phyloP scores from a whole-genome alignment of 192 early-diverging fungal genomes.

The Obelidium mucronatum region DNA sequence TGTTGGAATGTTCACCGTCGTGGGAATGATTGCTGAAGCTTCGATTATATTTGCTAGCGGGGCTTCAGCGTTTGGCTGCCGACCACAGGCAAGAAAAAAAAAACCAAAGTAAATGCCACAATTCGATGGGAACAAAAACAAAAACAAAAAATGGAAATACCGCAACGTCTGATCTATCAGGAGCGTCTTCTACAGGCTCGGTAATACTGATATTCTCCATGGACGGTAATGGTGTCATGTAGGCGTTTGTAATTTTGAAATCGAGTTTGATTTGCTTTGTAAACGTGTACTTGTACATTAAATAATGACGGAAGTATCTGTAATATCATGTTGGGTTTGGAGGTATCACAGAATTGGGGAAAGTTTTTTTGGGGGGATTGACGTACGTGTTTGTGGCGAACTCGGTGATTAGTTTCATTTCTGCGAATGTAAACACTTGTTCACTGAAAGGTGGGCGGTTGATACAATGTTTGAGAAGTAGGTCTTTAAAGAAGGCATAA shows the following conservation, averaged over 20 bases:
- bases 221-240: conserved; percentile 13
- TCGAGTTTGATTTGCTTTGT: conserved; percentile 64
- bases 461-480: conserved; percentile 54
- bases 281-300: conserved; percentile 66
- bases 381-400: conserved; percentile 57
- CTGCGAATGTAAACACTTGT: conserved; percentile 53
- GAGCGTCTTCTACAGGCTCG: background rate
- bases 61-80: too few species aligned
- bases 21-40: too few species aligned
- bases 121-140: background rate
- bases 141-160: background rate
- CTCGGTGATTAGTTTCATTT: conserved; percentile 55
- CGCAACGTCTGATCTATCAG: background rate
- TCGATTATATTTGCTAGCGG: too few species aligned
- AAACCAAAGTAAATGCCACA: too few species aligned
- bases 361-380: conserved; percentile 25
- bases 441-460: conserved; percentile 58
- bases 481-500: conserved; percentile 55
- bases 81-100: too few species aligned
- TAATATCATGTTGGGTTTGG: background rate
- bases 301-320: conserved; percentile 64
- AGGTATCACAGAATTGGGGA: background rate
- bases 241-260: conserved; percentile 50
- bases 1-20: too few species aligned
- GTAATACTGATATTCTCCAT: background rate